Evolutionary conservation across 1,139 yeast genomes (phyloP).

Genomic region (Diutina siamensis): DNA sequence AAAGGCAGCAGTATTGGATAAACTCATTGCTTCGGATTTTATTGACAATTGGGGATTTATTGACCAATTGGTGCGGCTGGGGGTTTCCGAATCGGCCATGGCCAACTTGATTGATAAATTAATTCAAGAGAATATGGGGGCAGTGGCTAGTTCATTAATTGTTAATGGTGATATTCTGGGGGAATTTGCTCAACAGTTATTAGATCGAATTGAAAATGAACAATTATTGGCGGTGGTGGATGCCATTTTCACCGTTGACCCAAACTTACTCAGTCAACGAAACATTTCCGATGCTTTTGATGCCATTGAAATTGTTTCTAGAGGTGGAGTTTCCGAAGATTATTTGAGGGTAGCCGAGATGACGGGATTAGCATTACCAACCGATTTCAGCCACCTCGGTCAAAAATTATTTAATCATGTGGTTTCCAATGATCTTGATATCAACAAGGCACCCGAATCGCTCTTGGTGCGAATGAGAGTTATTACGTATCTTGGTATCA

Average conservation of each 20-base stretch:
- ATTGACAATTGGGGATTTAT: background rate
- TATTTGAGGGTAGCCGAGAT: background rate
- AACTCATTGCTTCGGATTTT: background rate
- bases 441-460: slow-evolving; percentile 9
- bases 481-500: slow-evolving; percentile 11
- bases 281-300: slow-evolving; percentile 1
- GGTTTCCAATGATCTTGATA: slow-evolving; percentile 17
- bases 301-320: background rate
- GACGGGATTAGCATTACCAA: background rate
- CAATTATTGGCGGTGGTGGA: background rate
- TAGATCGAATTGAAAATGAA: background rate
- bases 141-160: background rate
- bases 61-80: background rate
- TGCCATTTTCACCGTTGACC: background rate
- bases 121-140: background rate
- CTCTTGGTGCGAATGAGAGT: slow-evolving; percentile 10
- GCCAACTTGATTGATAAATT: background rate
- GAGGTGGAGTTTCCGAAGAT: background rate
- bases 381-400: background rate
- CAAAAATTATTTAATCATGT: slow-evolving; percentile 11
- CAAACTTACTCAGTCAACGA: background rate
- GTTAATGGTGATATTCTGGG: background rate
- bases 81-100: background rate
- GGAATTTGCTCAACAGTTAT: background rate
- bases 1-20: background rate